Base-by-base conservation (phyloP, 192 early-diverging fungal species). In the Phycomyces nitens region DNA sequence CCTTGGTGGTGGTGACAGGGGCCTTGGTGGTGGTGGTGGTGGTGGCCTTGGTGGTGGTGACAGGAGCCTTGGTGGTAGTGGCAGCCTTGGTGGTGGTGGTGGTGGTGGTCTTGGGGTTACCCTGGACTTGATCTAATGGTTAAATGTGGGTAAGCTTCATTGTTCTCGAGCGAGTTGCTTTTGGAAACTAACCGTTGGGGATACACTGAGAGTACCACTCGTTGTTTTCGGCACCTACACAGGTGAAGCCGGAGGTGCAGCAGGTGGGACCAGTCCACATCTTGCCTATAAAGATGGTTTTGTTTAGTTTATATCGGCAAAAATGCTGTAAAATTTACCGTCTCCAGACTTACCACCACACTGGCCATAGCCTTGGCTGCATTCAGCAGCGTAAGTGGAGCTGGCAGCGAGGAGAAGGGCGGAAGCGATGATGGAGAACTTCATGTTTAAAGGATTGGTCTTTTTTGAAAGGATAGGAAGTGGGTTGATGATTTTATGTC, bases 171-270 rank as follows among this genome's bases (percentile, higher is more conserved):
- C 1, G 44, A 26, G 18, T 34, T 38, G 0, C 18, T 39, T 56
- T 0, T 56, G 29, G 18, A 26, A n/a, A 49, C 58, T 50, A 47
- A 58, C 47, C 20, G 15, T 15, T 18, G 5, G 56, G 56, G 12
- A 60, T 22, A 53, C 65, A 66, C 42, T 66, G 65, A 20, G 50
- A 66, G 22, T 66, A 66, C 22, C 59, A 66, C 2, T 14, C 10
- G 23, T 59, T 66, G 26, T 51, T 51, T 18, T 18, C 18, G 5
- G 59, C 39, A 54, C 51, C 22, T 43, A 59, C 47, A 23, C 65
- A 66, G 15, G 56, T 53, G 15, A 38, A 59, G 40, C 65, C 65
- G 42, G 65, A 58, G 12, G 56, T 34, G 52, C 65, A 66, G 22
- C 65, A 66, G 2, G 49, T 66, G 38, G 65, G 51, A 21, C 65